Evolutionary conservation across 2,329 filamentous ascomycete genomes (phyloP).

Genomic region (Thielaviopsis cerberus): DNA sequence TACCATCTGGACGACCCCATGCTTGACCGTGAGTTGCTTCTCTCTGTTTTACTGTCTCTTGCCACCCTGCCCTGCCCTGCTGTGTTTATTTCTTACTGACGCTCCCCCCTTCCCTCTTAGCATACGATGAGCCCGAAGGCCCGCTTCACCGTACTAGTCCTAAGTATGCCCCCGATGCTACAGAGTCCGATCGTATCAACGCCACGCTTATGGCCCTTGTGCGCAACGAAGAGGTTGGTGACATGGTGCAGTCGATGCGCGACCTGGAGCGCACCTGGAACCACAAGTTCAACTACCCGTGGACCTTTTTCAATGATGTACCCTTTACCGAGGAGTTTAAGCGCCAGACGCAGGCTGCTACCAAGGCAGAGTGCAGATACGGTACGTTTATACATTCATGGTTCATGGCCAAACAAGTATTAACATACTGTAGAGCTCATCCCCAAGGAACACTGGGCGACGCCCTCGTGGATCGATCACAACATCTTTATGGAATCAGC

Average conservation of each 20-base stretch:
- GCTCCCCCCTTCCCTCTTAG: constrained; percentile 27
- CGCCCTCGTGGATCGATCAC: constrained; percentile 79
- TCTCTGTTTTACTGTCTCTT: neutral
- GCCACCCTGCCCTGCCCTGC: neutral
- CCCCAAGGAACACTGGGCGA: constrained; percentile 86
- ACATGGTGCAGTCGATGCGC: constrained; percentile 71
- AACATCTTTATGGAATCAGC: constrained; percentile 74
- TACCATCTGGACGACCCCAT: constrained; percentile 67
- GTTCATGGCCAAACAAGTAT: constrained; percentile 9
- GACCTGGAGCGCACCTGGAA: constrained; percentile 95
- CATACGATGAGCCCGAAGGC: constrained; percentile 66
- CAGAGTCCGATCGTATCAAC: constrained; percentile 68
- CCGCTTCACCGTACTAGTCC: constrained; percentile 53
- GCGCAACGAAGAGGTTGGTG: constrained; percentile 71
- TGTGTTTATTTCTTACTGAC: constrained; percentile 12
- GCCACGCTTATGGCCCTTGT: constrained; percentile 84
- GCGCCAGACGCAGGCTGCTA: constrained; percentile 55
- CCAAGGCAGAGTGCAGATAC: constrained; percentile 75
- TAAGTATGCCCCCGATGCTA: constrained; percentile 59
- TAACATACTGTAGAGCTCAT: constrained; percentile 45
- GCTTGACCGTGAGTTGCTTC: constrained; percentile 50
- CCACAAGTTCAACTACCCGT: constrained; percentile 96
- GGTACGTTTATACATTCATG: constrained; percentile 38
- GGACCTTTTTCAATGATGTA: constrained; percentile 97
- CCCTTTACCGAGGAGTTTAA: constrained; percentile 92